Percentiles rank a stretch among this genome's conserved stretches.
phyloP scores from a whole-genome alignment of 306 rosid genomes.

The Pueraria montana region DNA sequence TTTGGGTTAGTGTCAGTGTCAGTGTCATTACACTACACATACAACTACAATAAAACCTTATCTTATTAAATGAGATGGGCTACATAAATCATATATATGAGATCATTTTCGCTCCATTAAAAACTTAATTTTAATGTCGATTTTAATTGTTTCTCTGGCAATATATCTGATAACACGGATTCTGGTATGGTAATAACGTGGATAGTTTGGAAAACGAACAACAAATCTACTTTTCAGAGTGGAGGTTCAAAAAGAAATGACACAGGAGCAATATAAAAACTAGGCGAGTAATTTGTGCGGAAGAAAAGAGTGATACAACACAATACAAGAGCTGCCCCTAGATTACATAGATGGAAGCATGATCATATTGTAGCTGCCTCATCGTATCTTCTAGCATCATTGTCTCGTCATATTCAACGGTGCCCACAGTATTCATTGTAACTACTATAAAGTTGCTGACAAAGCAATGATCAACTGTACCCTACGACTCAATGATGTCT shows the following conservation, averaged over 20 bases:
- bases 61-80: too few species aligned
- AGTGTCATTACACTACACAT: too few species aligned
- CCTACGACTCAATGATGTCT: neutral
- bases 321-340: neutral
- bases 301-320: neutral
- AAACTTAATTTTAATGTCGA: too few species aligned
- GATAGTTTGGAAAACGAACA: constrained; percentile 14
- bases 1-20: neutral
- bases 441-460: neutral
- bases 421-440: constrained; percentile 15
- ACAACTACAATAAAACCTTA: too few species aligned
- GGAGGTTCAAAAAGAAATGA: neutral
- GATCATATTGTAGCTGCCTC: neutral
- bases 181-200: constrained; percentile 12
- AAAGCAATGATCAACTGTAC: neutral
- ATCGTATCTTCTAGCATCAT: constrained; percentile 12
- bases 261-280: constrained; percentile 2
- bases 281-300: neutral
- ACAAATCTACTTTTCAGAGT: neutral
- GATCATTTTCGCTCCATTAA: too few species aligned
- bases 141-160: too few species aligned
- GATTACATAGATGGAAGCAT: constrained; percentile 15
- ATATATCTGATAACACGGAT: too few species aligned
- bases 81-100: too few species aligned
- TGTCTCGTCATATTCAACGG: constrained; percentile 29